Evolutionary conservation across 1,284 basidiomycete species (phyloP).

Genomic region (Ustilago esculenta): DNA sequence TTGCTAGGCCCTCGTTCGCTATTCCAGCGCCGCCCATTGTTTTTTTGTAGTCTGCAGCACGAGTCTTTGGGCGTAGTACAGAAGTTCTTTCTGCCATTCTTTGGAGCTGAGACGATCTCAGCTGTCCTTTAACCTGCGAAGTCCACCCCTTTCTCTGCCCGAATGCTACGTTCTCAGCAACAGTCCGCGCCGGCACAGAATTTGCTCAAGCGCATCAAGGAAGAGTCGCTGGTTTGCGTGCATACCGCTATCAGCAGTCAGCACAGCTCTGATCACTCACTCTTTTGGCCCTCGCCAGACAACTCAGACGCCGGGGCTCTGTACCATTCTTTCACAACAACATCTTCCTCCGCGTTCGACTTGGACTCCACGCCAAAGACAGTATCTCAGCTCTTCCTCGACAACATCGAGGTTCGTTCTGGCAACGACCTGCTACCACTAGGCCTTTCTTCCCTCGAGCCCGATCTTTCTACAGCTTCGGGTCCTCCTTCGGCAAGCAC

Average conservation of each 20-base stretch:
- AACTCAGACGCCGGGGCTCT: slow-evolving; percentile 4
- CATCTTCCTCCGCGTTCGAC: slow-evolving; percentile 1
- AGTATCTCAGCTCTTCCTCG: slow-evolving; percentile 15
- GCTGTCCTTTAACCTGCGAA: not conserved
- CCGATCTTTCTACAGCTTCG: not conserved
- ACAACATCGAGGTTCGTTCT: slow-evolving; percentile 11
- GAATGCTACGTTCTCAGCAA: slow-evolving; percentile 38
- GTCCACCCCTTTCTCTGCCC: slow-evolving; percentile 5
- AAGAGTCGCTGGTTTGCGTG: slow-evolving; percentile 3
- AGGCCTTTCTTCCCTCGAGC: slow-evolving; percentile 12
- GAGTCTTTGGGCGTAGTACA: too few species aligned
- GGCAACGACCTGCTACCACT: slow-evolving; percentile 13
- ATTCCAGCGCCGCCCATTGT: too few species aligned
- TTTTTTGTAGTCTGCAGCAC: too few species aligned
- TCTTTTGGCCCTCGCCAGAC: slow-evolving; percentile 12
- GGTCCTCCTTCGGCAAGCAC: slow-evolving; percentile 7
- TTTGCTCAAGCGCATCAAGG: slow-evolving; percentile 27
- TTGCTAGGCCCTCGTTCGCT: not conserved
- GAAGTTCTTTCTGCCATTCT: too few species aligned
- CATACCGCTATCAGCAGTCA: slow-evolving; percentile 1
- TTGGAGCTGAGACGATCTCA: not conserved
- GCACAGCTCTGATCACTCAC: slow-evolving; percentile 5
- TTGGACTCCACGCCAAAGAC: slow-evolving; percentile 28
- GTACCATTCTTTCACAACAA: not conserved
- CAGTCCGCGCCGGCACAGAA: slow-evolving; percentile 26